Base-by-base conservation (phyloP, 2,329 filamentous ascomycete species). In the Dothistroma pini region DNA sequence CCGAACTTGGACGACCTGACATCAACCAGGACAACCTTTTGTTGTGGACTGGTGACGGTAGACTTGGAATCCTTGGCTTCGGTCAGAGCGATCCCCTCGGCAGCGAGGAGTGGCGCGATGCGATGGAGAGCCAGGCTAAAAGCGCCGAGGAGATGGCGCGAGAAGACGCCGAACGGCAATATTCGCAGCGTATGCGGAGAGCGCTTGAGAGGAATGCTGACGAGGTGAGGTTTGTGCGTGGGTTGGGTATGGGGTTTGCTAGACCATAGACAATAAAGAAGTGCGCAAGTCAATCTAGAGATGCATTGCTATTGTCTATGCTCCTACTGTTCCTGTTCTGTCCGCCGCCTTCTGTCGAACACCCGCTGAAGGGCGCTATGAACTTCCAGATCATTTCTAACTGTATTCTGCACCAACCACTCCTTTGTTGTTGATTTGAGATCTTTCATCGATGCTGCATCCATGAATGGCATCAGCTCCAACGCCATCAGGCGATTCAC, bases 371-470 rank as follows among this genome's bases (percentile, higher is more conserved):
- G 81, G 0, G 92, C 92, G 74, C 91, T 88, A 68, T 87, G 84
- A 9, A 97, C 93, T 77, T 93, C 90, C 0, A 87, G 88, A 75
- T 93, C 90, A 53, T 84, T 86, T 66, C 86, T 83, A 62, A 96
- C 89, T 14, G 88, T 93, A 72, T 96, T 96, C 74, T 96, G 87
- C 29, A 97, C 86, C 68, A 97, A 79, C 83, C 91, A 96, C 70
- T 95, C 90, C 76, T 88, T 89, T 77, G 97, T 84, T 69, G 89
- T 89, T 47, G 83, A 82, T 63, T 86, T 84, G 70, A 96, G 77
- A 61, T 85, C 86, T 50, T 80, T 80, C 52, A 89, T 78, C 51
- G 89, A 78, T 63, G 84, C 82, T 63, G 84, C 82, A n/a, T 87
- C 88, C 55, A 82, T 85, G 75, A 92, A 97, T 0, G 93, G 93